Percentiles rank a stretch among this genome's conserved stretches.
Evolutionary conservation across 2,329 filamentous ascomycete genomes (phyloP).

Genomic region (Paecilomyces niveus): DNA sequence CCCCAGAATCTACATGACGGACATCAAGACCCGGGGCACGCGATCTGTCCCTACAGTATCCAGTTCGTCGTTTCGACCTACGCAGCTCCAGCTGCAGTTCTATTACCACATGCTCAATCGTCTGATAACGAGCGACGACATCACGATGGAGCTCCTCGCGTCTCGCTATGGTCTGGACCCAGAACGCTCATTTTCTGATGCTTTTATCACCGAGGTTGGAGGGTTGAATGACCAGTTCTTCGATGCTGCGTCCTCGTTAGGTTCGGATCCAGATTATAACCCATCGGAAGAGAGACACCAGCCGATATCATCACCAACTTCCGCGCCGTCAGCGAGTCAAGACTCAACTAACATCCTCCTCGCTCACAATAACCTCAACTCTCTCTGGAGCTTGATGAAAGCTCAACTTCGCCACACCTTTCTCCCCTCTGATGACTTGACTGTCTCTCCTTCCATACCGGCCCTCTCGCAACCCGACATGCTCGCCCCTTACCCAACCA

Average conservation of each 20-base stretch:
- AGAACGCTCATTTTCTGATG: conserved; percentile 63
- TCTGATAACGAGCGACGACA: conserved; percentile 58
- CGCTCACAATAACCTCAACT: conserved; percentile 51
- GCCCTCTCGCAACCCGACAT: conserved; percentile 25
- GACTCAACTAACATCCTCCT: conserved; percentile 47
- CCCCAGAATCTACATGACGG: conserved; percentile 63
- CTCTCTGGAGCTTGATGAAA: conserved; percentile 59
- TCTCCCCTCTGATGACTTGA: conserved; percentile 17
- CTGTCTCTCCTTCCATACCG: conserved; percentile 22
- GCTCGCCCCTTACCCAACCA: conserved; percentile 29
- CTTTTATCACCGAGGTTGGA: conserved; percentile 69
- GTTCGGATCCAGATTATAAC: conserved; percentile 20
- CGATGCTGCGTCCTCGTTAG: conserved; percentile 35
- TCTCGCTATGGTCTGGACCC: conserved; percentile 63
- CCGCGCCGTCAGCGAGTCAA: conserved; percentile 24
- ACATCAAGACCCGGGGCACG: conserved; percentile 74
- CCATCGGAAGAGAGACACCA: neutral
- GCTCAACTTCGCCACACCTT: conserved; percentile 50
- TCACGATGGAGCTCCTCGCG: conserved; percentile 65
- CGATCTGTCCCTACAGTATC: conserved; percentile 53
- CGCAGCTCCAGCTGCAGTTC: conserved; percentile 79
- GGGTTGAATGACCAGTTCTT: conserved; percentile 61
- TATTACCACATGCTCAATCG: conserved; percentile 80
- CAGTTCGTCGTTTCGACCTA: conserved; percentile 61
- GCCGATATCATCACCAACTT: conserved; percentile 7